A percentile compares a stretch with the other conserved stretches of the same genome.
phyloP scores from a whole-genome alignment of 441 rosid genomes.

The Erodium chrysanthum region DNA sequence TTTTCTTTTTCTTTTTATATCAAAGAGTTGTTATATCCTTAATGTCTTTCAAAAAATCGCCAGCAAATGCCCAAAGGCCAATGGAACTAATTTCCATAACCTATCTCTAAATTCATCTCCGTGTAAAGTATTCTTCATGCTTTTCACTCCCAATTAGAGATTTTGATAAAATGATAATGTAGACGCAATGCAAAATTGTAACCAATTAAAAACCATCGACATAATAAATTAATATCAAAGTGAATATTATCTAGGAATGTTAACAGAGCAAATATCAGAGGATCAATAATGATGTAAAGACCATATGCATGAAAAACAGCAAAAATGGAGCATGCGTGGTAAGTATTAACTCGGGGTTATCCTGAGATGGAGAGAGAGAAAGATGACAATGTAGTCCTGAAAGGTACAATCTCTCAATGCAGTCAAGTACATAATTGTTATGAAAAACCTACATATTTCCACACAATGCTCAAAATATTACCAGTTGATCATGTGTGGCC shows the following conservation, averaged over 20 bases:
- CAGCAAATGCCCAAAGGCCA: not conserved
- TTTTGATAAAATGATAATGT: not conserved
- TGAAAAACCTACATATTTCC: not conserved
- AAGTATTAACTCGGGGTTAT: not conserved
- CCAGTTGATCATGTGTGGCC: conserved; percentile 21
- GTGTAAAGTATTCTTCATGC: not conserved
- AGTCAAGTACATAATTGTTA: not conserved
- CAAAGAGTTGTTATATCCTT: no score
- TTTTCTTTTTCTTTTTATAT: no score
- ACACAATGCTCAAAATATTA: not conserved
- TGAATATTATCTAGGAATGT: not conserved
- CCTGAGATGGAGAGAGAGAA: not conserved
- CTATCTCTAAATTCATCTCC: not conserved
- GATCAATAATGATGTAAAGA: not conserved
- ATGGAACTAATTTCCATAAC: not conserved
- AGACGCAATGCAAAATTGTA: not conserved
- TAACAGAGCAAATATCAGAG: not conserved
- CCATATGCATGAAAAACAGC: not conserved
- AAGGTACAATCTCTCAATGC: not conserved
- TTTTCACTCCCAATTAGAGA: not conserved
- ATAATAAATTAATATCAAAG: not conserved
- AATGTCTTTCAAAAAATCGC: no score
- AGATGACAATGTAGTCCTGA: no score
- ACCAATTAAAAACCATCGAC: not conserved
- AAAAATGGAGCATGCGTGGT: not conserved